phyloP scores from a whole-genome alignment of 305 asterid species.

The Euphrasia arctica region DNA sequence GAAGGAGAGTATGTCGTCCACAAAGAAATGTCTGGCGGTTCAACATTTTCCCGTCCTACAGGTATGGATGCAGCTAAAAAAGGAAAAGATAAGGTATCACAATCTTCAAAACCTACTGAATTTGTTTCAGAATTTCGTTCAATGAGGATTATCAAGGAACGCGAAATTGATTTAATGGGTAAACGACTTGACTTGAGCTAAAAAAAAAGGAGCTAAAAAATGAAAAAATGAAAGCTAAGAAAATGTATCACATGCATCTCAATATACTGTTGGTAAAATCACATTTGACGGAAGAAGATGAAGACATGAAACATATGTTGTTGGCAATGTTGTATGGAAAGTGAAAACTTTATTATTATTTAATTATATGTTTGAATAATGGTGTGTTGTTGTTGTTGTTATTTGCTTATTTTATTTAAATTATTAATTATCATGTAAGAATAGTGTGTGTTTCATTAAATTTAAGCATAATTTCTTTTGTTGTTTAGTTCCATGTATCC shows the following conservation, averaged over 20 bases:
- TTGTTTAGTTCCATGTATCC: too few species aligned
- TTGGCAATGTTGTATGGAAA: background rate
- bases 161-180: background rate
- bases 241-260: background rate
- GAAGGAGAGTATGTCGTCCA: too few species aligned
- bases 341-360: background rate
- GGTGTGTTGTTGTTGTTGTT: too few species aligned
- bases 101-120: too few species aligned
- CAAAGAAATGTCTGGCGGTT: too few species aligned
- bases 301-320: background rate
- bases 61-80: too few species aligned
- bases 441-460: background rate
- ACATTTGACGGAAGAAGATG: background rate
- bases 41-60: too few species aligned
- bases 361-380: background rate
- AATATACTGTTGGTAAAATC: background rate
- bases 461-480: too few species aligned
- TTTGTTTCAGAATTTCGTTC: background rate
- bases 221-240: background rate
- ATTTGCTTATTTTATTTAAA: too few species aligned
- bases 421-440: background rate
- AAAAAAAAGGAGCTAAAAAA: background rate
- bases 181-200: too few species aligned
- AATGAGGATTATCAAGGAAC: background rate
- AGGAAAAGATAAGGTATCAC: too few species aligned